Evolutionary conservation across 2,329 filamentous ascomycete genomes (phyloP), one percentile per base, ranked within the genome.

Genomic region (Hymenoscyphus fructigenus): DNA sequence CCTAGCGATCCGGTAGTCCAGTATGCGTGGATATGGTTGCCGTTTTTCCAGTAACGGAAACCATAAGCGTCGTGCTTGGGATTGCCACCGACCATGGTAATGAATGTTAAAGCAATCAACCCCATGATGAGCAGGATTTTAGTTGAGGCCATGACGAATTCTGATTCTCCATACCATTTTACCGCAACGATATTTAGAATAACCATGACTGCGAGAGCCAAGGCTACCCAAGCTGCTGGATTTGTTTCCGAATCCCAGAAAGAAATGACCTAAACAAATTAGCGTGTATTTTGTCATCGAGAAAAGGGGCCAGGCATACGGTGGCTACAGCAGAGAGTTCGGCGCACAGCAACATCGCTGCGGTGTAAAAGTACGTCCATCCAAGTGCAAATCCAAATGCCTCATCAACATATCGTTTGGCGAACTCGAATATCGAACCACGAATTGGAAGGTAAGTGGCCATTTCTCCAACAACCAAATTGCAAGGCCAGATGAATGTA

Each of bases 21-120:
- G n/a, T 38, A 59, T 12, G 28, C 57, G n/a, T 26, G 28, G n/a
- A 59, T 34, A 26, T 53, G 47, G 14, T 53, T 34, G 17, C 28
- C 28, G 17, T 41, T 78, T 1, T 82, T 78, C 85, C 85, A 88
- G 74, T 84, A 85, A 23, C 85, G 83, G 74, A 93, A 93, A 1
- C 91, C 90, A 69, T 90, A 92, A 0, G 84, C 79, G 69, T 92
- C 89, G 34, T 84, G 80, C 1, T 86, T 74, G 0, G 92, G 92
- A 70, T 95, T 95, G 1, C 89, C 91, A 4, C 91, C 92, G 0
- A 94, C 78, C 89, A 94, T 94, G 67, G 87, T 87, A 69, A 95
- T 82, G 73, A 95, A 91, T 3, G 91, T 93, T 77, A 91, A 93
- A 68, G 86, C 69, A 68, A 93, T 84, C 64, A 93, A 81, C 0